A percentile compares a stretch with the other conserved stretches of the same genome.
These are phyloP conservation scores for Fusarium sp. DNA, from an alignment of 2,329 filamentous ascomycete species.

Conservation along the genomic window DNA sequence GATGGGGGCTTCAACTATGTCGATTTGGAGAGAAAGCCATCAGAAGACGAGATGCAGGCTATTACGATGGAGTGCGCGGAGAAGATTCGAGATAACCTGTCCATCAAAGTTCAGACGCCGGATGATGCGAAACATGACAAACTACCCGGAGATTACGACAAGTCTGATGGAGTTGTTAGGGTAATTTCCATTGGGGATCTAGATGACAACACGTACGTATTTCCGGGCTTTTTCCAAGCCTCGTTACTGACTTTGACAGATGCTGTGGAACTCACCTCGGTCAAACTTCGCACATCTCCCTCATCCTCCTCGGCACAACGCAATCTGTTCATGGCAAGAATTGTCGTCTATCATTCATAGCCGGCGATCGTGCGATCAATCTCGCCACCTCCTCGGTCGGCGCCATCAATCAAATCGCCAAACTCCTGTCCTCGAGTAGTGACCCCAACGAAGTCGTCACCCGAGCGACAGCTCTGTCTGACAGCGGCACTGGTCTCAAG, in stretches of 20 bases:
- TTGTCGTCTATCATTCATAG: slow-evolving; percentile 48
- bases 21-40: slow-evolving; percentile 47
- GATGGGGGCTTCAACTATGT: slow-evolving; percentile 49
- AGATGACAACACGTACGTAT: slow-evolving; percentile 47
- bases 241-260: slow-evolving; percentile 9
- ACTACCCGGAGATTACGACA: slow-evolving; percentile 49
- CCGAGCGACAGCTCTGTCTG: slow-evolving; percentile 21
- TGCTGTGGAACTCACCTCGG: slow-evolving; percentile 50
- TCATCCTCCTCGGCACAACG: slow-evolving; percentile 46
- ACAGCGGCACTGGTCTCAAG: slow-evolving; percentile 36
- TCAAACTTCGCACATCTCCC: slow-evolving; percentile 49
- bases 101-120: slow-evolving; percentile 45
- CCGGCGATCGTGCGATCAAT: slow-evolving; percentile 45
- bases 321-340: slow-evolving; percentile 50
- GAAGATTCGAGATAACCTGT: slow-evolving; percentile 40
- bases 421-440: slow-evolving; percentile 43
- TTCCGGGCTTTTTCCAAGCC: accelerated
- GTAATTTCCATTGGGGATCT: slow-evolving; percentile 48
- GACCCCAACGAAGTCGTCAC: slow-evolving; percentile 39
- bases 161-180: slow-evolving; percentile 46
- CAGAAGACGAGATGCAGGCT: slow-evolving; percentile 36
- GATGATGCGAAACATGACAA: slow-evolving; percentile 41
- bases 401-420: slow-evolving; percentile 42
- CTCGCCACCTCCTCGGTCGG: slow-evolving; percentile 40
- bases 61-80: slow-evolving; percentile 47